Base-by-base conservation (phyloP, 2,329 filamentous ascomycete genomes). In the Ophiosphaerella korrae region DNA sequence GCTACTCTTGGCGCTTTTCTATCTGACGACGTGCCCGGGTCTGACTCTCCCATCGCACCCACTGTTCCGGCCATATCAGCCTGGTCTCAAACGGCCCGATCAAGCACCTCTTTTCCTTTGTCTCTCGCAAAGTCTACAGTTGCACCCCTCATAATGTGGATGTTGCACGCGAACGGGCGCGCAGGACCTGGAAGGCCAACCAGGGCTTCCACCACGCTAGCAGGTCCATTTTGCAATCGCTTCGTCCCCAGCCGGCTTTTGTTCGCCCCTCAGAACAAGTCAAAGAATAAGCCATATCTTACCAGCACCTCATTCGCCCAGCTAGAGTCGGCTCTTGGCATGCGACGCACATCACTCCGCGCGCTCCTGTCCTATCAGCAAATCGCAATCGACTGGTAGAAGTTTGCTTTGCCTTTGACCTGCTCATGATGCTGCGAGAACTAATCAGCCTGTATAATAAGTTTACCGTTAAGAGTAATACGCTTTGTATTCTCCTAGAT, bases 11-110 rank as follows among this genome's bases (percentile, higher is more conserved):
- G 26, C 7, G 26, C 26, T 8, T 29, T 6, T 29, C 21, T 13
- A 23, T 29, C 12, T 24, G 13, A 14, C 13, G 8, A 41, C 26
- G 21, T 34, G 42, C 47, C 48, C 50, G 42, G 50, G 45, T 54
- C 43, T 58, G 50, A 55, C 55, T 50, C 26, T 52, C 53, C 41
- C 48, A 52, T 53, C 50, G 49, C 54, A 51, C 57, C 52, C 51
- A 53, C 42, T 52, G 53, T 53, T 54, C 45, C 52, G 51, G 57
- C 52, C 55, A 58, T 50, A 60, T 61, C 60, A 59, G 51, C 49
- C 48, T 47, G 53, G 60, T 62, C 57, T 62, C 58, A 60, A 50
- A 60, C 55, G 54, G 52, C 52, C 55, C 53, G 52, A 52, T 41
- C 58, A 18, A 48, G 23, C 40, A 45, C 35, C 49, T 50, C 33